Base-by-base conservation (phyloP, 441 rosid genomes). In the Syzygium malaccense region DNA sequence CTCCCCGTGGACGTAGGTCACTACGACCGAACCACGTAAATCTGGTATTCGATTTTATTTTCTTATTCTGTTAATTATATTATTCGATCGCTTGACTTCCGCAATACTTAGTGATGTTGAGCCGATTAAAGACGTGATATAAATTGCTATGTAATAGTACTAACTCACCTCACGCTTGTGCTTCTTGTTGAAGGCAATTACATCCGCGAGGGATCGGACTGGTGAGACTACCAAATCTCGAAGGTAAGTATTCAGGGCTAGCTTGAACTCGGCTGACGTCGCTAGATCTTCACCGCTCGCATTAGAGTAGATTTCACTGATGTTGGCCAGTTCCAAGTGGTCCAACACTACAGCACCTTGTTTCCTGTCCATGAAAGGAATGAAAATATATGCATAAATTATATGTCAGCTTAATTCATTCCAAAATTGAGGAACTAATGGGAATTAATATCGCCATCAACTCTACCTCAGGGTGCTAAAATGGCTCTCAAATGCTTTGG, bases 201-300 rank as follows among this genome's bases (percentile, higher is more conserved):
- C 91, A 55, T 91, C 95, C 25, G 87, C 89, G 86, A 94, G 86
- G 55, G 92, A 87, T 78, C 91, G 88, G 41, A 94, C 93, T 11
- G 89, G 92, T 58, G 95, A 93, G 14, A 66, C 26, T n/a, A 91
- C 87, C 17, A 94, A 91, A 15, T 75, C 85, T 62, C 89, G 54
- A 23, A 93, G 90, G 93, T 93, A 94, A 5, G 91, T 54, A 57
- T 93, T 92, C 83, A 94, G 57, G 23, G 93, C 92, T 26, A 88
- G 53, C 87, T 93, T 93, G 86, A 88, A 89, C 86, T 89, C 93
- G 5, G 88, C 87, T 1, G 28, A 10, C 86, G 62, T 33, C 20
- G 90, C 91, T 14, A 14, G 4, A 19, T 3, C 3, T 53, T 87
- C 91, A 10, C 71, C 84, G 8, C 87, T 85, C 53, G 4, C 55